phyloP scores from a whole-genome alignment of 1,284 basidiomycete genomes.

The Austroboletus niveus region DNA sequence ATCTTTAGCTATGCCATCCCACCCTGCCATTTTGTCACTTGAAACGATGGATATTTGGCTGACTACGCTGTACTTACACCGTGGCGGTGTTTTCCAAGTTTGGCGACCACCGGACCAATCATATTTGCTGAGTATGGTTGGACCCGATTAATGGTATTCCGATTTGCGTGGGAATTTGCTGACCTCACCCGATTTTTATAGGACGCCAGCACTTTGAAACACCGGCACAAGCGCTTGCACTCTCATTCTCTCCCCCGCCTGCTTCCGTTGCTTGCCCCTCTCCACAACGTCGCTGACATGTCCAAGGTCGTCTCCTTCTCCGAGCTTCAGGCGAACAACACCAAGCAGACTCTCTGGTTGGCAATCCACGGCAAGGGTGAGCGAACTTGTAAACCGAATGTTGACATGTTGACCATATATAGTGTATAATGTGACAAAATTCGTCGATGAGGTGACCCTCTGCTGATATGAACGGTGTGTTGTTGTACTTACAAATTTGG shows the following conservation, averaged over 20 bases:
- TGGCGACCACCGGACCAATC: not conserved
- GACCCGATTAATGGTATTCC: not conserved
- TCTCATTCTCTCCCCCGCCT: conserved; percentile 17
- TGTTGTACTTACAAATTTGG: conserved; percentile 9
- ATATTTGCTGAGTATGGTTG: not conserved
- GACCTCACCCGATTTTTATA: conserved; percentile 24
- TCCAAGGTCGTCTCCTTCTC: conserved; percentile 66
- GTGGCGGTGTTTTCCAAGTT: not conserved
- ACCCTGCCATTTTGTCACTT: too few species aligned
- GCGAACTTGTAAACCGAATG: conserved; percentile 28
- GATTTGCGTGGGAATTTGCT: conserved; percentile 29
- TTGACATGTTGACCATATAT: conserved; percentile 28
- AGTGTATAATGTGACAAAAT: conserved; percentile 96
- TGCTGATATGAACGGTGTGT: not conserved
- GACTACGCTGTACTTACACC: not conserved
- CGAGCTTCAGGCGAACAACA: conserved; percentile 73
- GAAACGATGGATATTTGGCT: not conserved
- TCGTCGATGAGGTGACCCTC: conserved; percentile 89
- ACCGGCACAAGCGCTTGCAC: conserved; percentile 8
- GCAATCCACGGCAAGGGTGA: conserved; percentile 82
- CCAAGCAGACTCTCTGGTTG: conserved; percentile 75
- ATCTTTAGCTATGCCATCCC: too few species aligned
- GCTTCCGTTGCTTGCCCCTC: conserved; percentile 20
- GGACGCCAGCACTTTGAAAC: conserved; percentile 4
- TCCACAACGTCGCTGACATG: conserved; percentile 32